Evolutionary conservation across 2,329 filamentous ascomycete genomes (phyloP).

Genomic region (Diaporthe ilicicola): DNA sequence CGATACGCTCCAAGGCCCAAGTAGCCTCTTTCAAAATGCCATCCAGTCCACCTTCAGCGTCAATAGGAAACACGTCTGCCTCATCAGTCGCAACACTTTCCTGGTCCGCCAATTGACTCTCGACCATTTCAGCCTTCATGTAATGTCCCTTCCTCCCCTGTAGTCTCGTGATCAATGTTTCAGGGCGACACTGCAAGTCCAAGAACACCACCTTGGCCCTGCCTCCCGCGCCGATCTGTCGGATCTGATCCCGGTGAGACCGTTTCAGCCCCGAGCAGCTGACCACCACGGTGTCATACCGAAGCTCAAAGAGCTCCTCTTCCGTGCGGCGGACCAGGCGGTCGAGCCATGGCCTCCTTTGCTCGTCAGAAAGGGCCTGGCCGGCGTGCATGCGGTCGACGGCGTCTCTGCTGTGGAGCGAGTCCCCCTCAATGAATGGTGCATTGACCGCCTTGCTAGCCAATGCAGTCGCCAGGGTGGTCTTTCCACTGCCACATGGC

Average conservation of each 20-base stretch:
- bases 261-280: slow-evolving; percentile 50
- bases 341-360: slow-evolving; percentile 44
- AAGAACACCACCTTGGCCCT: slow-evolving; percentile 42
- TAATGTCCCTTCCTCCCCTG: slow-evolving; percentile 44
- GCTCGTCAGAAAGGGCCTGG: slow-evolving; percentile 43
- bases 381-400: slow-evolving; percentile 37
- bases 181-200: slow-evolving; percentile 44
- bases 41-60: not conserved
- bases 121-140: slow-evolving; percentile 47
- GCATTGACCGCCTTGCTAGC: not conserved
- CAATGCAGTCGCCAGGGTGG: slow-evolving; percentile 40
- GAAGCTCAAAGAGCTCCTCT: slow-evolving; percentile 40
- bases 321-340: slow-evolving; percentile 38
- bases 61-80: slow-evolving; percentile 44
- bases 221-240: slow-evolving; percentile 31
- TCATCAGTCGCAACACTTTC: slow-evolving; percentile 43
- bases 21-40: not conserved
- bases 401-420: slow-evolving; percentile 44
- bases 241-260: slow-evolving; percentile 44
- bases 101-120: slow-evolving; percentile 44
- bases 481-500: slow-evolving; percentile 52
- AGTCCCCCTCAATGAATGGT: slow-evolving; percentile 50
- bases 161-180: slow-evolving; percentile 42
- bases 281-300: slow-evolving; percentile 42
- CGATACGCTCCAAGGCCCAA: not conserved